Percentiles rank a stretch among this genome's conserved stretches.
These are phyloP conservation scores for Gorgonomyces haynaldii DNA, from an alignment of 192 early-diverging fungal genomes.

Conservation along the genomic window DNA sequence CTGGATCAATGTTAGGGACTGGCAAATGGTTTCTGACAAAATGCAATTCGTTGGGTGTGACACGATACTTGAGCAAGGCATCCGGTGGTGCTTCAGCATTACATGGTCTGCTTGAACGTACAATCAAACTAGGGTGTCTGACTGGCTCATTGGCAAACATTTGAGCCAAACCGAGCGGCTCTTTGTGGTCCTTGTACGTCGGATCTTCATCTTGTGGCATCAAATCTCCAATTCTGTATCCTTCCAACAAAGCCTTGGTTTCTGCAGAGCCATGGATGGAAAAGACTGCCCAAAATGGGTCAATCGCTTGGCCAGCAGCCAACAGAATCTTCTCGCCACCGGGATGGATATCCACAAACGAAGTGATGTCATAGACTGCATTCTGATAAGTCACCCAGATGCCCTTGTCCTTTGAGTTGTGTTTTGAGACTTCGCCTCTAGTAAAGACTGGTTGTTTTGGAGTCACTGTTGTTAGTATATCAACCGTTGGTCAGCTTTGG, in stretches of 20 bases:
- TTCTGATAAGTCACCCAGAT: conserved; percentile 32
- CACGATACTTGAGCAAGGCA: conserved; percentile 45
- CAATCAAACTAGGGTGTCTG: conserved; percentile 47
- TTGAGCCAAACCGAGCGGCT: conserved; percentile 14
- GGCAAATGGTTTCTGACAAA: conserved; percentile 86
- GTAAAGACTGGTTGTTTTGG: conserved; percentile 16
- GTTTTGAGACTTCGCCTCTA: conserved; percentile 24
- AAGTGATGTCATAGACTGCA: conserved; percentile 42
- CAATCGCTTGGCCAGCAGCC: conserved; percentile 40
- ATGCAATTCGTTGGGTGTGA: conserved; percentile 66
- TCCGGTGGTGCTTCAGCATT: conserved; percentile 71
- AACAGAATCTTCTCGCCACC: conserved; percentile 38
- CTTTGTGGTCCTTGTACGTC: conserved; percentile 7
- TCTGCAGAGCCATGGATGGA: conserved; percentile 27
- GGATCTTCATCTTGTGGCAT: conserved; percentile 5
- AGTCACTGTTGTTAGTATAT: too few species aligned
- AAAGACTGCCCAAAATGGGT: conserved; percentile 45
- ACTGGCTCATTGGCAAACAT: conserved; percentile 61
- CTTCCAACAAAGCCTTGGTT: conserved; percentile 30
- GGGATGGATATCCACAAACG: conserved; percentile 41
- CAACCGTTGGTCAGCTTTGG: too few species aligned
- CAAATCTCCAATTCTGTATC: conserved; percentile 34
- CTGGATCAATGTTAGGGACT: conserved; percentile 59
- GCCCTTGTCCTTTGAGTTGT: conserved; percentile 24
- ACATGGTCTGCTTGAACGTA: conserved; percentile 61